Base-by-base conservation (phyloP, 345 rosid species). In the Dovyalis caffra region DNA sequence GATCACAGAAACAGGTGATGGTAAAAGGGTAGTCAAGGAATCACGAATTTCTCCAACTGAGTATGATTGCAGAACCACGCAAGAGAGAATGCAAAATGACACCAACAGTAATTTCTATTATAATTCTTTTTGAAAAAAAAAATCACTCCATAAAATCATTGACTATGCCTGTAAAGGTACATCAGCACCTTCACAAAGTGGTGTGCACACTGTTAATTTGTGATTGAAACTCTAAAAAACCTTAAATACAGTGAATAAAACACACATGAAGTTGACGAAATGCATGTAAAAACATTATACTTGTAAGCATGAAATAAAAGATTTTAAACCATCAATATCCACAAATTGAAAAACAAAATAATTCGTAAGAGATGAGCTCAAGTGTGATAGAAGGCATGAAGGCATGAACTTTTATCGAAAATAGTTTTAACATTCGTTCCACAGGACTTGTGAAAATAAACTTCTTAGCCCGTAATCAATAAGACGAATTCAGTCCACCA, bases 21-120 rank as follows among this genome's bases (percentile, higher is more conserved):
- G 97, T 92, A 77, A 79, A 12, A 20, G 40, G 66, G 5, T 45
- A 38, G 94, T 95, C 78, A 92, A 92, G 94, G 93, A 83, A 77
- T 78, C 66, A 70, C 43, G n/a, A 51, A 5, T 57, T 40, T n/a
- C 61, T 16, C 35, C 25, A 47, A 25, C 23, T n/a, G 5, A 43
- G 21, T 43, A 35, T 14, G 32, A 53, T 62, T 56, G 64, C 6
- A 29, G 33, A 15, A 21, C 56, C 23, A 49, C n/a, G 56, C n/a
- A 8, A 49, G 23, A 49, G 21, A 49, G 6, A 47, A 6, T 20
- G 0, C 6, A 20, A 49, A 49, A 49, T 49, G 21, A 18, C 56
- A 49, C 3, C 5, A 20, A 7, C 56, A 49, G 56, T 6, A 49
- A 5, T n/a, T 20, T 18, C 0, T 5, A 49, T 49, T 20, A 7